Evolutionary conservation across 257 asterid species (phyloP).

Genomic region (Petunia secreta): DNA sequence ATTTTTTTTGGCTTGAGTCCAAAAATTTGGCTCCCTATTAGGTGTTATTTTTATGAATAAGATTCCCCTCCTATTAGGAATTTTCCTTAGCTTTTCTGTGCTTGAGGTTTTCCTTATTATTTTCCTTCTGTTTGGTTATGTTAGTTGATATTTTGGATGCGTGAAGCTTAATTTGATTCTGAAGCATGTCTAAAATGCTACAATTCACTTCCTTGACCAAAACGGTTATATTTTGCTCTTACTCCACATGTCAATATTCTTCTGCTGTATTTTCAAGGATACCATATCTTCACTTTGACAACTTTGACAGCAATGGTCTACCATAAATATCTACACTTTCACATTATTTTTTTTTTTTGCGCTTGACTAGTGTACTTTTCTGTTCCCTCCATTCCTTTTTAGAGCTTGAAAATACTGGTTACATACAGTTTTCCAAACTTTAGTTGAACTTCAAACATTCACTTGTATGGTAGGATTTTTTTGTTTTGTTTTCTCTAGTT

Average conservation of each 20-base stretch:
- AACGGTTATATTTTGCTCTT: background rate
- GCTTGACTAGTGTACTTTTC: slow-evolving; percentile 3
- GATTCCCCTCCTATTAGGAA: background rate
- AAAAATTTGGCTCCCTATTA: slow-evolving; percentile 9
- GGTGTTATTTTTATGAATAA: too few species aligned
- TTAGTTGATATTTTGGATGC: background rate
- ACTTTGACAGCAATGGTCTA: background rate
- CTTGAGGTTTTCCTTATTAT: background rate
- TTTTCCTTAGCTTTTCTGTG: background rate
- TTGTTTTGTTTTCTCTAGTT: background rate
- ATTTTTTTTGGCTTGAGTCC: background rate
- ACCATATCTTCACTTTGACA: background rate
- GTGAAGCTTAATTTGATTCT: background rate
- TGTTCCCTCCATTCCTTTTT: background rate
- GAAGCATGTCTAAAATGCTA: background rate
- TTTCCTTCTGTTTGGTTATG: background rate
- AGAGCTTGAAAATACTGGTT: slow-evolving; percentile 8
- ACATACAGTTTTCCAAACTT: slow-evolving; percentile 1
- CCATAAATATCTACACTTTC: background rate
- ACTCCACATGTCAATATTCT: background rate
- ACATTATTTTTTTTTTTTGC: background rate
- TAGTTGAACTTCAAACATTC: background rate
- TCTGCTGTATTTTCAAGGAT: background rate
- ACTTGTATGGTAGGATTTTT: background rate
- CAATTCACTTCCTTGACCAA: background rate